Evolutionary conservation across 73 alveolate genomes (phyloP), one percentile per base, ranked within the genome.

Genomic region (Paramecium sexaurelia): DNA sequence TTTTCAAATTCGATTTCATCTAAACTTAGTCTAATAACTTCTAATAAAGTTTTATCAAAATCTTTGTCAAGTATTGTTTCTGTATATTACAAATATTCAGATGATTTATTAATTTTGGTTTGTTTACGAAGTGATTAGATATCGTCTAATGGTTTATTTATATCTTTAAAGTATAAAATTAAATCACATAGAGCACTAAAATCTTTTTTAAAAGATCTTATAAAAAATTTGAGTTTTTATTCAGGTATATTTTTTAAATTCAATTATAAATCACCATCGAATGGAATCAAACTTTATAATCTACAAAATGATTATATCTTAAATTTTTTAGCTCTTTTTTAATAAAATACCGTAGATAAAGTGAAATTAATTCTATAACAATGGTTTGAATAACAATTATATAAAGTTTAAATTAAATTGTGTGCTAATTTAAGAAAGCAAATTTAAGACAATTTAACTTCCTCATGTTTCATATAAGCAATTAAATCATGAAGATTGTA

Each of bases 351-450:
- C 9, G 57, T 73, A 17, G 87, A 32, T 35, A 37, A 37, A 27
- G 87, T 73, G 15, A 35, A 20, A 73, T 73, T 73, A 8, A 73
- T 20, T 73, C 87, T 73, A 73, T 73, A 73, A 20, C 39, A 73
- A 73, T 37, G 36, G 9, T 73, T 32, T 17, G 35, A 20, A 73
- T 73, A 73, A 6, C 87, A 35, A 29, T 73, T 29, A 15, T 8
- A 13, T 73, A 73, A 73, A 13, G 45, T 24, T 35, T 73, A 29
- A 3, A 73, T 20, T 73, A 73, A 37, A 35, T 41, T 41, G 17
- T 73, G 45, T 29, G 61, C 55, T 32, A 73, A 32, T 73, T 37
- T 73, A 19, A 32, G 32, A 32, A 29, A 73, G 45, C 55, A 73
- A 15, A 73, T 37, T 35, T 73, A 9, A 1, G 55, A 20, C 29